Conservation (phyloP, 345 rosid species). For the Populus alba region DNA sequence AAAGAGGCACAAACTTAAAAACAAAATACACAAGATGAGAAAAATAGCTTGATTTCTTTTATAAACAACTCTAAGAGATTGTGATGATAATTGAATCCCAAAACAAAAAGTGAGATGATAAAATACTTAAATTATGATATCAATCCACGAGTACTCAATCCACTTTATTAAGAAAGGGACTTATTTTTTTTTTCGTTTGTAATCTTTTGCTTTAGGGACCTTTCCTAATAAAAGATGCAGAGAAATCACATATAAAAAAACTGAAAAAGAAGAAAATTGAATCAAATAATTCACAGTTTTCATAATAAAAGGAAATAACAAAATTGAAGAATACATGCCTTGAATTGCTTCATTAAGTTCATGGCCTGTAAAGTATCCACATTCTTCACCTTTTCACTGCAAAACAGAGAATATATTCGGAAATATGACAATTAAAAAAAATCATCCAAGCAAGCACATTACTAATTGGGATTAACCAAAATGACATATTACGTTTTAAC, state of each 20-base stretch:
- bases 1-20: not conserved
- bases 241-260: conserved; percentile 6
- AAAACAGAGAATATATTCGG: conserved; percentile 12
- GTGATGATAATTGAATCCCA: not conserved
- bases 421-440: not conserved
- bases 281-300: too few relatives aligned
- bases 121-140: too few relatives aligned
- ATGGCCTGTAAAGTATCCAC: too few relatives aligned
- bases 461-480: not conserved
- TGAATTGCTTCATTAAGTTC: too few relatives aligned
- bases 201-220: conserved; percentile 36
- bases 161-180: not conserved
- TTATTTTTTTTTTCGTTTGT: conserved; percentile 52
- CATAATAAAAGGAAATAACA: too few relatives aligned
- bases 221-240: conserved; percentile 34
- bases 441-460: not conserved
- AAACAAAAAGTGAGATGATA: not conserved
- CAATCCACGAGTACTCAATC: not conserved
- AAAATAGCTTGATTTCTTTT: not conserved
- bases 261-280: too few relatives aligned
- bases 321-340: too few relatives aligned
- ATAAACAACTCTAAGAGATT: not conserved
- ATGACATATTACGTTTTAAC: conserved; percentile 56
- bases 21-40: not conserved
- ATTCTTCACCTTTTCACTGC: conserved; percentile 64